These are phyloP conservation scores for Lactifluus pinguis DNA, from an alignment of 768 basidiomycete genomes.

Conservation along the genomic window DNA sequence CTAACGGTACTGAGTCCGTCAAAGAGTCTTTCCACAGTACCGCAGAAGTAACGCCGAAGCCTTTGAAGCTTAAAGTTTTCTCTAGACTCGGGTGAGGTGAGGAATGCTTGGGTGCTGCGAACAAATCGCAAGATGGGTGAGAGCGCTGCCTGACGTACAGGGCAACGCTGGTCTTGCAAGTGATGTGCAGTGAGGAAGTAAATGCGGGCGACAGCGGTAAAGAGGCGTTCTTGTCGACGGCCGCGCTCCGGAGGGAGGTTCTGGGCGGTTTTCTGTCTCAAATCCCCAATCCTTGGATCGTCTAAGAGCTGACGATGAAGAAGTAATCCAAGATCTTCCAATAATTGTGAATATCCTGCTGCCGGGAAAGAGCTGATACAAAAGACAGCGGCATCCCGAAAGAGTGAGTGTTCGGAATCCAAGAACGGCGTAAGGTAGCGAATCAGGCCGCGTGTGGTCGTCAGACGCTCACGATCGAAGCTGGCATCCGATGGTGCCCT, in stretches of 20 bases:
- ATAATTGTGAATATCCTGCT: conserved; percentile 64
- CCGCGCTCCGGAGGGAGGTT: conserved; percentile 43
- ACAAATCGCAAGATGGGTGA: conserved; percentile 81
- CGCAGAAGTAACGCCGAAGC: conserved; percentile 85
- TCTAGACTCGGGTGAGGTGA: conserved; percentile 62
- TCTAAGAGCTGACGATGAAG: conserved; percentile 81
- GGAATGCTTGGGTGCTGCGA: conserved; percentile 67
- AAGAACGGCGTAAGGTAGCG: conserved; percentile 80
- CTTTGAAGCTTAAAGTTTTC: conserved; percentile 72
- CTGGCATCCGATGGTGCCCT: conserved; percentile 63
- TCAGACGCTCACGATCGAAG: conserved; percentile 73
- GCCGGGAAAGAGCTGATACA: conserved; percentile 84
- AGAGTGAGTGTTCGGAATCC: conserved; percentile 73
- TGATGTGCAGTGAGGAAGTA: conserved; percentile 79
- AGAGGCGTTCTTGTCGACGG: conserved; percentile 68
- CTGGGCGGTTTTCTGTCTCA: conserved; percentile 32
- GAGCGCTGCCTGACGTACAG: conserved; percentile 62
- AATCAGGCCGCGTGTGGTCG: conserved; percentile 77
- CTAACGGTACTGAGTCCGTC: conserved; percentile 62
- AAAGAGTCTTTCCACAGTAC: conserved; percentile 78
- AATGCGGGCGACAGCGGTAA: conserved; percentile 81
- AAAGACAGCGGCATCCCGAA: conserved; percentile 79
- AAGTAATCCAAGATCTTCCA: conserved; percentile 77
- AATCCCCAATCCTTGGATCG: conserved; percentile 38
- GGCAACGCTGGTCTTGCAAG: conserved; percentile 59